Percentiles rank a stretch among this genome's conserved stretches.
Conservation (phyloP, 2,329 filamentous ascomycete species). For the Penicillium corylophilum region DNA sequence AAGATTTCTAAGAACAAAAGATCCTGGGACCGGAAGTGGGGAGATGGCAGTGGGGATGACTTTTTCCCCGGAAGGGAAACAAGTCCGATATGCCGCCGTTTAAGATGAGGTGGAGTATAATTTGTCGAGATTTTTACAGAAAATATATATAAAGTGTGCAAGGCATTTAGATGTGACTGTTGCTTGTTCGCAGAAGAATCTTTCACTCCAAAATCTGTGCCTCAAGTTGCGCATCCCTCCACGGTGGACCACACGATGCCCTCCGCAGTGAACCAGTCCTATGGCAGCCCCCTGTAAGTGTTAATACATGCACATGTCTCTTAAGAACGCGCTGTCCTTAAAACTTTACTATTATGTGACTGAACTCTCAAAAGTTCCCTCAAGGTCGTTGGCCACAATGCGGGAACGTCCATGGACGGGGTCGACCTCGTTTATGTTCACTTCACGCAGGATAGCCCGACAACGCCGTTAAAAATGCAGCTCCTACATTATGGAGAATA, state of each 20-base stretch:
- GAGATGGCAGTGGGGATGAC: neutral
- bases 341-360: neutral
- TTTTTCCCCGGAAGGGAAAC: neutral
- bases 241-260: neutral
- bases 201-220: neutral
- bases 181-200: neutral
- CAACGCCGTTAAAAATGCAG: conserved; percentile 19
- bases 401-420: conserved; percentile 30
- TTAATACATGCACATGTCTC: neutral
- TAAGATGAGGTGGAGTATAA: neutral
- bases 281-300: neutral
- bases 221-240: neutral
- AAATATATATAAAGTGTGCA: neutral
- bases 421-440: conserved; percentile 25
- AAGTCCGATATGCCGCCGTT: neutral
- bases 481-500: conserved; percentile 20
- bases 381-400: neutral
- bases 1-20: neutral
- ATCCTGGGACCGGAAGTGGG: neutral
- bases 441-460: conserved; percentile 26
- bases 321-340: neutral
- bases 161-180: neutral
- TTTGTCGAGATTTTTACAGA: neutral
- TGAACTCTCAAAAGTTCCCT: neutral
- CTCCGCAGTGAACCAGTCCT: neutral